phyloP scores from a whole-genome alignment of 2,329 filamentous ascomycete genomes.

The Canariomyces notabilis region DNA sequence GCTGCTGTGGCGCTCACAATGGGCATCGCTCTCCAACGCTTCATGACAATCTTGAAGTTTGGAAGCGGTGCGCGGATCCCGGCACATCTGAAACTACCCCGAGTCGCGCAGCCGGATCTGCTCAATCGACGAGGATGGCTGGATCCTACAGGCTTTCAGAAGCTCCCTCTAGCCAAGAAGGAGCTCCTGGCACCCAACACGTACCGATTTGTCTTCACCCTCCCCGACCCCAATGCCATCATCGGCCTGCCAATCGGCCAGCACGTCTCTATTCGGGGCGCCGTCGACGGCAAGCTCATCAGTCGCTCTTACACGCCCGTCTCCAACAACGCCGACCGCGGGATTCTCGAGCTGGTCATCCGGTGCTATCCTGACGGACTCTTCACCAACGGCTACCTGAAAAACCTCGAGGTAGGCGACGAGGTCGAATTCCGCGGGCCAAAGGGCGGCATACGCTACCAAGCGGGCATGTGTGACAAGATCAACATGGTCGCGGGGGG shows the following conservation, averaged over 20 bases:
- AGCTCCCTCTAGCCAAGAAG: constrained; percentile 41
- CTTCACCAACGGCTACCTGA: no score
- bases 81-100: no score
- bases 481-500: constrained; percentile 49
- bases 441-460: constrained; percentile 46
- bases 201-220: constrained; percentile 43
- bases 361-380: constrained; percentile 42
- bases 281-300: constrained; percentile 41
- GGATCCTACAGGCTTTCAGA: constrained; percentile 43
- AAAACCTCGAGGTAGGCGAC: no score
- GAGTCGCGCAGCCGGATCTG: no score
- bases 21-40: no score
- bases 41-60: no score
- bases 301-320: constrained; percentile 51
- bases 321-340: constrained; percentile 46
- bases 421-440: constrained; percentile 49
- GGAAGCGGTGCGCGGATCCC: no score
- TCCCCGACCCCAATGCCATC: constrained; percentile 41
- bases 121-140: constrained; percentile 22
- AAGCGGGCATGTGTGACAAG: constrained; percentile 38
- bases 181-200: constrained; percentile 38
- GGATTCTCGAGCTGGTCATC: constrained; percentile 40
- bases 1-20: no score
- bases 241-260: constrained; percentile 54
- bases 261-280: constrained; percentile 49